Conservation (phyloP, 2,329 filamentous ascomycete genomes). For the Talaromyces sp. region DNA sequence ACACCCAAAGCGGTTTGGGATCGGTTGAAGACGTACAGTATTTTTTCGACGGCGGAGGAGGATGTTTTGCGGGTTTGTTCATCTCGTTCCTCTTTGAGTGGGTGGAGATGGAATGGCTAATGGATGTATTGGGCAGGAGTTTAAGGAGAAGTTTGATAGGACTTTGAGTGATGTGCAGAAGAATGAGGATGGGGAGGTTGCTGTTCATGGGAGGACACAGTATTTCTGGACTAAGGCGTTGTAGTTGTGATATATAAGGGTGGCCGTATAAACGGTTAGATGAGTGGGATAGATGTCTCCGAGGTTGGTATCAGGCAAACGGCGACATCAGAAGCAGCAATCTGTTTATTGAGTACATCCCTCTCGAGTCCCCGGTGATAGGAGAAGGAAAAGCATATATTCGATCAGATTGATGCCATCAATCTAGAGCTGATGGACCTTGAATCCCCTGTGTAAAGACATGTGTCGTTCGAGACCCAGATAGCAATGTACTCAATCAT, state of each 20-base stretch:
- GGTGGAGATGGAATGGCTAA: neutral
- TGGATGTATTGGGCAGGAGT: slow-evolving; percentile 33
- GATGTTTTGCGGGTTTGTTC: slow-evolving; percentile 48
- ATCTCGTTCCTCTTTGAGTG: neutral
- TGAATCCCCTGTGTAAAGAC: too few species aligned
- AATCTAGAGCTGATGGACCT: too few species aligned
- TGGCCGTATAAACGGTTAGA: neutral
- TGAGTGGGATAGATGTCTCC: neutral
- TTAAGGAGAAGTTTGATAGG: slow-evolving; percentile 54
- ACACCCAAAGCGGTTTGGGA: slow-evolving; percentile 62
- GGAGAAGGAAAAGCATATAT: too few species aligned
- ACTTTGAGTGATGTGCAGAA: slow-evolving; percentile 43
- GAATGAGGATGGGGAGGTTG: slow-evolving; percentile 63
- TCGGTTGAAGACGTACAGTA: slow-evolving; percentile 65
- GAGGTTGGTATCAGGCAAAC: neutral
- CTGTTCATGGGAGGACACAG: slow-evolving; percentile 63
- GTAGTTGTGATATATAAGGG: neutral
- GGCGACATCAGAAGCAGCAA: neutral
- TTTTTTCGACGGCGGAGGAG: slow-evolving; percentile 60
- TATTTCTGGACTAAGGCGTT: slow-evolving; percentile 57
- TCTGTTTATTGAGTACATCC: too few species aligned
- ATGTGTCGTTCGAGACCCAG: too few species aligned
- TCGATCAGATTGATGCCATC: too few species aligned
- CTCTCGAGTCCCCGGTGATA: too few species aligned
- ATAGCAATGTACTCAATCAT: too few species aligned